A percentile compares a stretch with the other conserved stretches of the same genome.
Conservation (phyloP, 805 yeast genomes). For the Candida nemodendra region DNA sequence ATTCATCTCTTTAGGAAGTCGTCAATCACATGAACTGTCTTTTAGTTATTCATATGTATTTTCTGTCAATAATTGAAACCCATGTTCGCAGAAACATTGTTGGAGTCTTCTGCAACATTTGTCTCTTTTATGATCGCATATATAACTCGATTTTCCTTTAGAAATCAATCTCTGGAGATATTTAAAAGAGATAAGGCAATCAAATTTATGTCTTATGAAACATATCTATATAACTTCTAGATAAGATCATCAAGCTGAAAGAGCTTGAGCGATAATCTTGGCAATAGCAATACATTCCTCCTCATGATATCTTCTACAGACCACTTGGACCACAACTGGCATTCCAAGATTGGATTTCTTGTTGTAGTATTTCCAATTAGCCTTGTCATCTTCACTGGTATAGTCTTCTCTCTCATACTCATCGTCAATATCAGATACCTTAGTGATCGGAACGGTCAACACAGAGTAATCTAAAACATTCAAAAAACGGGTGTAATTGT, state of each 20-base stretch:
- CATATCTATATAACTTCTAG: no score
- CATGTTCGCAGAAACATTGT: no score
- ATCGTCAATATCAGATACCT: conserved; percentile 37
- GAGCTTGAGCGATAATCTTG: conserved; percentile 17
- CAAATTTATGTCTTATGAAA: no score
- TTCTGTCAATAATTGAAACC: no score
- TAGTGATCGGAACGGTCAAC: conserved; percentile 43
- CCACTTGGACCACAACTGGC: conserved; percentile 56
- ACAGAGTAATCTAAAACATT: conserved; percentile 53
- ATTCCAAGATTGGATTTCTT: conserved; percentile 48
- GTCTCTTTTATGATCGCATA: no score
- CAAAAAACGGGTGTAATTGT: conserved; percentile 54
- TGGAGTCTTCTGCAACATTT: no score
- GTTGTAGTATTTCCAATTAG: conserved; percentile 40
- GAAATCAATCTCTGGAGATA: no score
- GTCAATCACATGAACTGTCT: no score
- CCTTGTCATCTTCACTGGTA: conserved; percentile 35
- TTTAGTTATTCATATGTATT: no score
- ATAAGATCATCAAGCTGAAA: background rate
- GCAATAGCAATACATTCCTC: conserved; percentile 49
- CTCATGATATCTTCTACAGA: conserved; percentile 55
- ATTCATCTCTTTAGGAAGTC: no score
- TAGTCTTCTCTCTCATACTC: conserved; percentile 32
- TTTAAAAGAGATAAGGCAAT: no score
- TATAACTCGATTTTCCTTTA: no score